phyloP scores from a whole-genome alignment of 306 rosid species.

The Vicia faba region DNA sequence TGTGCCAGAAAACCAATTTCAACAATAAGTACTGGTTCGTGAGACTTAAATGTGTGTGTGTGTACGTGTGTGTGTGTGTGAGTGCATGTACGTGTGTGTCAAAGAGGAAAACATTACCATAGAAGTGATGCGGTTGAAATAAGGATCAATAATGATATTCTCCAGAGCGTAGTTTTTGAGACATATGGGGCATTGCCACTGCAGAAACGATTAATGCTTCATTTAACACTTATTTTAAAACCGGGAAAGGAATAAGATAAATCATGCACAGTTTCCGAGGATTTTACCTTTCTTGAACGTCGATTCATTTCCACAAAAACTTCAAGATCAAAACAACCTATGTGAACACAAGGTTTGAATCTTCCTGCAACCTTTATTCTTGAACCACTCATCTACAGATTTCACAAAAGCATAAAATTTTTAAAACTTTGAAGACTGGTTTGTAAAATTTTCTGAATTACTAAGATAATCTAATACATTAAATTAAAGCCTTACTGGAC shows the following conservation, averaged over 20 bases:
- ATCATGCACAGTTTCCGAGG: conserved; percentile 12
- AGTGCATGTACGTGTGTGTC: neutral
- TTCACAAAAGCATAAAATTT: conserved; percentile 28
- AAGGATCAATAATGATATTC: conserved; percentile 84
- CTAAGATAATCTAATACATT: conserved; percentile 26
- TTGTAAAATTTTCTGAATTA: conserved; percentile 8
- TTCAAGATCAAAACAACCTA: conserved; percentile 98
- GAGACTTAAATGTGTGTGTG: neutral
- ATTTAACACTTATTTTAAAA: conserved; percentile 16
- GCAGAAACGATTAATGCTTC: conserved; percentile 56
- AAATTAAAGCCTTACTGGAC: conserved; percentile 77
- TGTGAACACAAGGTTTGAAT: conserved; percentile 91
- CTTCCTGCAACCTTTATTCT: conserved; percentile 99
- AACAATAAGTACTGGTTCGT: conserved; percentile 17
- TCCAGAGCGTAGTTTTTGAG: conserved; percentile 89
- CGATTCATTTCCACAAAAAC: conserved; percentile 96
- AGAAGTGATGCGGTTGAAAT: conserved; percentile 79
- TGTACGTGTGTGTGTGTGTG: too few relatives aligned
- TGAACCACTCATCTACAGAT: conserved; percentile 91
- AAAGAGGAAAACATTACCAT: conserved; percentile 52
- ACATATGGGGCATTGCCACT: conserved; percentile 99
- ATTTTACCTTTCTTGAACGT: conserved; percentile 91
- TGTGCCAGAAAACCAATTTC: conserved; percentile 41
- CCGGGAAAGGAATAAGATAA: conserved; percentile 6
- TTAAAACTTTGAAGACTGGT: conserved; percentile 30